phyloP scores from a whole-genome alignment of 495 filamentous ascomycete genomes.

The Neurospora pannonica region DNA sequence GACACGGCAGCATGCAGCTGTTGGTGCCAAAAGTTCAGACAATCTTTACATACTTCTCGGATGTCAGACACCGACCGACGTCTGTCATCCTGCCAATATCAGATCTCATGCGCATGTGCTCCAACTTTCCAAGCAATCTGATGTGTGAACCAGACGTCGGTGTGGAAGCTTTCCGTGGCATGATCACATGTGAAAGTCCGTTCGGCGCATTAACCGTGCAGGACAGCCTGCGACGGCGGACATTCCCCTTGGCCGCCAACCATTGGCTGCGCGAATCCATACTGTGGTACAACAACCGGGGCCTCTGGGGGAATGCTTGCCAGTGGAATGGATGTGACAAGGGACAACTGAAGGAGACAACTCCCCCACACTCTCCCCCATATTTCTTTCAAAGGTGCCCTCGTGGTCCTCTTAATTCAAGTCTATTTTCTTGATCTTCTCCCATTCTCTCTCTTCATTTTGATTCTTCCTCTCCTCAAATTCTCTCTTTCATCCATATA shows the following conservation, averaged over 20 bases:
- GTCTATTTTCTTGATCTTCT: neutral
- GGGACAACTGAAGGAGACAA: neutral
- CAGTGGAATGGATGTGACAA: neutral
- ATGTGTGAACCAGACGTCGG: neutral
- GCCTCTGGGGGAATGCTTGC: neutral
- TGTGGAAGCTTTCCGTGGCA: neutral
- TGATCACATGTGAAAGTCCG: neutral
- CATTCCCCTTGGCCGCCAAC: neutral
- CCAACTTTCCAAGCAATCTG: neutral
- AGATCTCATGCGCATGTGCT: neutral
- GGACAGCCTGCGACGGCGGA: neutral
- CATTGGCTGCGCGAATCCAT: neutral
- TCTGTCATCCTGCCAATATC: neutral
- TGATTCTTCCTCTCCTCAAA: neutral
- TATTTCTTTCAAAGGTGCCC: neutral
- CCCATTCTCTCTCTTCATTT: neutral
- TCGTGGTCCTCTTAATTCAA: neutral
- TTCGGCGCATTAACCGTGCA: neutral
- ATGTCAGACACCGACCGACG: neutral
- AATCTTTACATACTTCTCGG: neutral
- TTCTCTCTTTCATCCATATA: conserved; percentile 1
- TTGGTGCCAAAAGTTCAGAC: neutral
- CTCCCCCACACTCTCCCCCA: neutral
- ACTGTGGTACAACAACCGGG: neutral
- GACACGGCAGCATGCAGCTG: neutral